A percentile compares a stretch with the other conserved stretches of the same genome.
Conservation (phyloP, 805 yeast species). For the Myxozyma melibiosi region DNA sequence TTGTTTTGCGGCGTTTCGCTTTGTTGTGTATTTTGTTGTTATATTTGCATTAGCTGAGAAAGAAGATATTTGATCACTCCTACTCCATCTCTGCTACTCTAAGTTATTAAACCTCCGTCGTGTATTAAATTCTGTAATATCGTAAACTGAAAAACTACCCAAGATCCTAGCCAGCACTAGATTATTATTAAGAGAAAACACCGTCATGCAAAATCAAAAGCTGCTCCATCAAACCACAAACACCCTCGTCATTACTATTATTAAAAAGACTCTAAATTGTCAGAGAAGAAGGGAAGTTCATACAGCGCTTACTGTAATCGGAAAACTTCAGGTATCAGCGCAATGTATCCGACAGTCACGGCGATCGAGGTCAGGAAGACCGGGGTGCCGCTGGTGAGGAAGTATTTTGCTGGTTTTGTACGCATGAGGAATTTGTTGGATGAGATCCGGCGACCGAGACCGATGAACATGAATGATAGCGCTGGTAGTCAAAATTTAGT, state of each 20-base stretch:
- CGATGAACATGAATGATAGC: slow-evolving; percentile 23
- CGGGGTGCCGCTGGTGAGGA: slow-evolving; percentile 27
- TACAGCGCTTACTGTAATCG: slow-evolving; percentile 15
- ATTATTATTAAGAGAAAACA: too few species aligned
- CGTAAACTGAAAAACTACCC: too few species aligned
- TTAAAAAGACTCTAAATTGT: too few species aligned
- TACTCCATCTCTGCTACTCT: too few species aligned
- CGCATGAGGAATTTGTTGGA: slow-evolving; percentile 14
- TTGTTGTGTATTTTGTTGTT: neutral
- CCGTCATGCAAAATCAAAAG: too few species aligned
- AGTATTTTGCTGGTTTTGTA: slow-evolving; percentile 19
- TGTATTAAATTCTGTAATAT: too few species aligned
- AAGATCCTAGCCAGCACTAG: too few species aligned
- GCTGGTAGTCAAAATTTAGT: slow-evolving; percentile 12
- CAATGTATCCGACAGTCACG: slow-evolving; percentile 17
- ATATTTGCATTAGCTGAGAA: too few species aligned
- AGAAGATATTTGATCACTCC: too few species aligned
- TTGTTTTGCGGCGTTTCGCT: neutral
- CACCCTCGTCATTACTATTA: too few species aligned
- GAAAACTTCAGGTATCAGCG: slow-evolving; percentile 26
- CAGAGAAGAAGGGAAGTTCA: neutral
- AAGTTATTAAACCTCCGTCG: too few species aligned
- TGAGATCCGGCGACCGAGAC: slow-evolving; percentile 21
- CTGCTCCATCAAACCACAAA: too few species aligned
- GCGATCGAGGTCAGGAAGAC: slow-evolving; percentile 16